Evolutionary conservation across 2,329 filamentous ascomycete species (phyloP).

Genomic region (Colletotrichum sp.): DNA sequence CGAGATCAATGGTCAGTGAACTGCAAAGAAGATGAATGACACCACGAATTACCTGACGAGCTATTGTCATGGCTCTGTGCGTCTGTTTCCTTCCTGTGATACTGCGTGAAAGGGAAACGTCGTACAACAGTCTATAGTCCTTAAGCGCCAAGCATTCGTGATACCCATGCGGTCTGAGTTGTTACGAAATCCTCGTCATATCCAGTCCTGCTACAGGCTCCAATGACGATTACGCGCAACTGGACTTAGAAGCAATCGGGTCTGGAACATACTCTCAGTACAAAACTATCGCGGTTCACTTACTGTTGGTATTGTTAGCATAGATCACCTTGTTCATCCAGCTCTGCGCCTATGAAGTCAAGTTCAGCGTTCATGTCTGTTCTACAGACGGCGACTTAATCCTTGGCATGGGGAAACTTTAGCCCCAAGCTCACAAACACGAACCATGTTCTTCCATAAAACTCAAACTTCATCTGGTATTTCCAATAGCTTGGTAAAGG

Average conservation of each 20-base stretch:
- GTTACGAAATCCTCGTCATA: neutral
- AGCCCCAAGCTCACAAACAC: neutral
- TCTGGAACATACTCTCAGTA: accelerated
- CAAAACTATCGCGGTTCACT: neutral
- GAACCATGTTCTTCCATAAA: neutral
- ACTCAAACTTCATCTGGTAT: neutral
- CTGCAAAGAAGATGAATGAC: neutral
- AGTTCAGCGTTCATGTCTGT: neutral
- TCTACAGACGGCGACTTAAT: neutral
- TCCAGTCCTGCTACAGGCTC: neutral
- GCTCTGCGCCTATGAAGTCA: neutral
- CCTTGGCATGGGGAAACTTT: neutral
- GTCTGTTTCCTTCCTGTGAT: neutral
- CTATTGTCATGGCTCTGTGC: neutral
- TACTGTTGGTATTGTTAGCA: neutral
- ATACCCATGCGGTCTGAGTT: neutral
- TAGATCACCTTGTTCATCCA: neutral
- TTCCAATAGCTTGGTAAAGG: neutral
- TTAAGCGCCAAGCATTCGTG: too few species aligned
- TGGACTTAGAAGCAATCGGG: neutral
- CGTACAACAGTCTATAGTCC: neutral
- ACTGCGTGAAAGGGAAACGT: neutral
- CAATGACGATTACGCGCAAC: neutral
- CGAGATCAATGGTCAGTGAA: neutral
- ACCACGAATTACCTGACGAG: neutral